Conservation (phyloP, 1,284 basidiomycete genomes). For the Takashimella koratensis region DNA sequence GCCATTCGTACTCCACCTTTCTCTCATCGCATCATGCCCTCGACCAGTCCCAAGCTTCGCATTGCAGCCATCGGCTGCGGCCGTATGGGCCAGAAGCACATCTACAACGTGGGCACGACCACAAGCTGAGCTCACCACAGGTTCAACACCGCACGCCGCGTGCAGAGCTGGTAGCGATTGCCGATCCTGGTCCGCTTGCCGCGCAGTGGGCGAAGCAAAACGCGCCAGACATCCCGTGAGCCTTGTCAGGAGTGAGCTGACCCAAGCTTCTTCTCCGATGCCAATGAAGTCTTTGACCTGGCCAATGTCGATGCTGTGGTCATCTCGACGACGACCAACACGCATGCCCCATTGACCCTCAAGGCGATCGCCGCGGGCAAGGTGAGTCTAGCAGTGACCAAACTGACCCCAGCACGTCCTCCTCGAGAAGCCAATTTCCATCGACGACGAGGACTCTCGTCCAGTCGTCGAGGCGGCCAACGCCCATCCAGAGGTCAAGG, state of each 20-base stretch:
- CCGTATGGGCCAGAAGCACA: slow-evolving; percentile 22
- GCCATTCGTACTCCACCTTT: too few species aligned
- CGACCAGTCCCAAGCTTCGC: background rate
- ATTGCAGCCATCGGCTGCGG: slow-evolving; percentile 18
- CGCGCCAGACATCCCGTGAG: background rate
- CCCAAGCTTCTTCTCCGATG: background rate
- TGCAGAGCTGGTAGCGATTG: slow-evolving; percentile 18
- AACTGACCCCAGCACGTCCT: slow-evolving; percentile 12
- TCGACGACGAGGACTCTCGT: slow-evolving; percentile 19
- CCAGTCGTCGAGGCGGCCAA: slow-evolving; percentile 17
- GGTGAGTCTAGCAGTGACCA: background rate
- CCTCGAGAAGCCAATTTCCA: slow-evolving; percentile 34
- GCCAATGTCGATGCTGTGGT: background rate
- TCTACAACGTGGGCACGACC: slow-evolving; percentile 7
- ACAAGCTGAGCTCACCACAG: background rate
- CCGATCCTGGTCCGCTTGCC: slow-evolving; percentile 4
- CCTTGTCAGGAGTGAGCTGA: background rate
- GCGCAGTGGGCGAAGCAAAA: background rate
- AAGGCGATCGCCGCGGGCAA: background rate
- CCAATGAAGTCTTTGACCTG: background rate
- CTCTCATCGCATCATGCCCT: too few species aligned
- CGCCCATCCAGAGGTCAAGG: slow-evolving; percentile 11
- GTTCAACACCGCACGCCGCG: slow-evolving; percentile 8
- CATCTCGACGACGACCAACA: background rate
- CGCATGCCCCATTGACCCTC: background rate